Evolutionary conservation across 2,329 filamentous ascomycete species (phyloP).

Genomic region (Calonectria ilicicola): DNA sequence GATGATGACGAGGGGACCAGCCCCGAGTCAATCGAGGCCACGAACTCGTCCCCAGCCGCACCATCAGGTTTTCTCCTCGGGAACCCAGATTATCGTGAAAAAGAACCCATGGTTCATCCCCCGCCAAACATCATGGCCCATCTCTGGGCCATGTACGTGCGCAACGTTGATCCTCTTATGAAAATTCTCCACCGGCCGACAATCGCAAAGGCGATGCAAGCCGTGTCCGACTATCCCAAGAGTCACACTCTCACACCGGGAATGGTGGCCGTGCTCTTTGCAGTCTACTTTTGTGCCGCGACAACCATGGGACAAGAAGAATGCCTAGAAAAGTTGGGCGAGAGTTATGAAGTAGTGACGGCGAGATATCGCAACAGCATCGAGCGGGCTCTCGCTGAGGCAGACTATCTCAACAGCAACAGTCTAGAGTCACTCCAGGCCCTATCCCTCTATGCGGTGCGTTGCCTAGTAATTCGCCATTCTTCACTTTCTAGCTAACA

Average conservation of each 20-base stretch:
- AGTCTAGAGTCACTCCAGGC: constrained; percentile 56
- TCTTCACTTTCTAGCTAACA: background rate
- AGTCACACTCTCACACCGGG: constrained; percentile 32
- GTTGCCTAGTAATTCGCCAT: background rate
- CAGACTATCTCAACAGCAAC: constrained; percentile 57
- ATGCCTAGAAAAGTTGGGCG: constrained; percentile 49
- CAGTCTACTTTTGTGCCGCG: constrained; percentile 57
- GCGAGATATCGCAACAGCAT: constrained; percentile 47
- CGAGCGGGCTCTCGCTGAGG: constrained; percentile 54
- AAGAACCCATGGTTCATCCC: constrained; percentile 47
- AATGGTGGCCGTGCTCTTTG: constrained; percentile 54
- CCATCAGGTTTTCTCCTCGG: constrained; percentile 45
- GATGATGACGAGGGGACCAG: constrained; percentile 49
- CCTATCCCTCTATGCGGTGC: constrained; percentile 53
- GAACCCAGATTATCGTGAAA: constrained; percentile 38
- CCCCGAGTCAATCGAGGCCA: constrained; percentile 42
- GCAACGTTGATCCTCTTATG: constrained; percentile 57
- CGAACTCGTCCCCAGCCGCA: constrained; percentile 34
- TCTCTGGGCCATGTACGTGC: constrained; percentile 51
- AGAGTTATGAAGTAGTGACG: constrained; percentile 48
- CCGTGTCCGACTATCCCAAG: constrained; percentile 39
- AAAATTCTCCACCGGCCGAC: constrained; percentile 60
- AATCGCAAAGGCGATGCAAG: constrained; percentile 43
- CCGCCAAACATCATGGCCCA: constrained; percentile 51
- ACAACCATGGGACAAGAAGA: constrained; percentile 47